Evolutionary conservation across 192 early-diverging fungal species (phyloP).

Genomic region (Kappamyces sp.): DNA sequence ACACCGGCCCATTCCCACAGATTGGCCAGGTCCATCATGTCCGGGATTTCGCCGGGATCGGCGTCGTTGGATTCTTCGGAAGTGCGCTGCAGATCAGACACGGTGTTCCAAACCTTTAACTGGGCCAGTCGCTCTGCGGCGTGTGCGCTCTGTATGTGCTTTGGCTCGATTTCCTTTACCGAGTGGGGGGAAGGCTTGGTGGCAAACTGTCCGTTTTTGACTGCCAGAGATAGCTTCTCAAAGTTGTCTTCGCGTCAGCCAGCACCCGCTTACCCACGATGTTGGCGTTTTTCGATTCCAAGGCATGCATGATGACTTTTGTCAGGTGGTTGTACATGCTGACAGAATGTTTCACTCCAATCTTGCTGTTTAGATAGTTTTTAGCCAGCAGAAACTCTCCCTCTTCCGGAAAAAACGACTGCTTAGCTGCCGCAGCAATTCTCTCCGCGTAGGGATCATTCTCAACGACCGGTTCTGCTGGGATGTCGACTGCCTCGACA

Average conservation of each 20-base stretch:
- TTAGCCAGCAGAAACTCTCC: slow-evolving; percentile 44
- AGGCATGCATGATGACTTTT: slow-evolving; percentile 35
- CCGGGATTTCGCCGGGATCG: slow-evolving; percentile 53
- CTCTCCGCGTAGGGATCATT: neutral
- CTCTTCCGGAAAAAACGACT: slow-evolving; percentile 35
- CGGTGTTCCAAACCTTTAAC: slow-evolving; percentile 3
- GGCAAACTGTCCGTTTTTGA: slow-evolving; percentile 8
- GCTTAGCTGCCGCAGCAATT: too few species aligned
- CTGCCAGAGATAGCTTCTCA: slow-evolving; percentile 5
- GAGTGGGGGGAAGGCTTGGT: slow-evolving; percentile 14
- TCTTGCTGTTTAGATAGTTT: slow-evolving; percentile 34
- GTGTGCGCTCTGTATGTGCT: slow-evolving; percentile 28
- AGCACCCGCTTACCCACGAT: slow-evolving; percentile 34
- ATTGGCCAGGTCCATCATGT: slow-evolving; percentile 49
- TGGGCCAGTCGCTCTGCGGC: slow-evolving; percentile 10
- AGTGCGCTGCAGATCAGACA: slow-evolving; percentile 17
- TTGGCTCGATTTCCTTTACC: slow-evolving; percentile 29
- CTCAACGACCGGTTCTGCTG: neutral
- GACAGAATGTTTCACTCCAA: slow-evolving; percentile 35
- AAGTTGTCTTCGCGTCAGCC: slow-evolving; percentile 9
- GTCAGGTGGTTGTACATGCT: slow-evolving; percentile 50
- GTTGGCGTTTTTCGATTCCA: slow-evolving; percentile 39
- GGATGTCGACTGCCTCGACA: neutral
- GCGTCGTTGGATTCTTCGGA: slow-evolving; percentile 30
- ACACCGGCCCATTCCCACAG: slow-evolving; percentile 62